phyloP scores from a whole-genome alignment of 192 early-diverging fungal species.

The Oehlia diaphana region DNA sequence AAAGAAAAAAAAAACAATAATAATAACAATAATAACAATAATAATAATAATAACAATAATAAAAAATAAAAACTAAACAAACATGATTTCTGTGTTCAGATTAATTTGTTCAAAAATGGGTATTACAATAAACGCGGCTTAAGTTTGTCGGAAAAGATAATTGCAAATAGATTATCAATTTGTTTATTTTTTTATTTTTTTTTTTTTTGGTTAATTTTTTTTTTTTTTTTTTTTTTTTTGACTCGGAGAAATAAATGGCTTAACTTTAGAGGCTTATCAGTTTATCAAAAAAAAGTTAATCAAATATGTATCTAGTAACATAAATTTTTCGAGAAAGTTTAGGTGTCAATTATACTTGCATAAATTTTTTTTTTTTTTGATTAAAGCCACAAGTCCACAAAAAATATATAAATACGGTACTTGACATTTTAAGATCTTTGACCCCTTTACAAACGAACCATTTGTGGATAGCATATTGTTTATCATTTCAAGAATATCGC shows the following conservation, averaged over 20 bases:
- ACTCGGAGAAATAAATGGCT: neutral
- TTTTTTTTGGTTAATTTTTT: no score
- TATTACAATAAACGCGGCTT: neutral
- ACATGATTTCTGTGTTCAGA: neutral
- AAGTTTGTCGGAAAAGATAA: neutral
- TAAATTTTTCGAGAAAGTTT: neutral
- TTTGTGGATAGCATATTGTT: neutral
- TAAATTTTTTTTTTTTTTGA: neutral
- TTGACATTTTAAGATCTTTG: neutral
- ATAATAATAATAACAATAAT: neutral
- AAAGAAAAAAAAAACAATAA: neutral
- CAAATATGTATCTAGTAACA: neutral
- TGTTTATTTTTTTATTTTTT: no score
- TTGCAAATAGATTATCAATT: neutral
- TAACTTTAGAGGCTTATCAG: neutral
- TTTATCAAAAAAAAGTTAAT: neutral
- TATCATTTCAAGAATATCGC: neutral
- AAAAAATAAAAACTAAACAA: neutral
- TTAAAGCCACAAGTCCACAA: neutral
- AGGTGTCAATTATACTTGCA: neutral
- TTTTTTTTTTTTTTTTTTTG: neutral
- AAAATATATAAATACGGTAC: conserved; percentile 1
- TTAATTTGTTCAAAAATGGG: neutral
- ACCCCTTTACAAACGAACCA: neutral
- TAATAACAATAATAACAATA: no score